A percentile compares a stretch with the other conserved stretches of the same genome.
These are phyloP conservation scores for Cyclanthera cordifolia DNA, from an alignment of 306 rosid species.

Conservation along the genomic window DNA sequence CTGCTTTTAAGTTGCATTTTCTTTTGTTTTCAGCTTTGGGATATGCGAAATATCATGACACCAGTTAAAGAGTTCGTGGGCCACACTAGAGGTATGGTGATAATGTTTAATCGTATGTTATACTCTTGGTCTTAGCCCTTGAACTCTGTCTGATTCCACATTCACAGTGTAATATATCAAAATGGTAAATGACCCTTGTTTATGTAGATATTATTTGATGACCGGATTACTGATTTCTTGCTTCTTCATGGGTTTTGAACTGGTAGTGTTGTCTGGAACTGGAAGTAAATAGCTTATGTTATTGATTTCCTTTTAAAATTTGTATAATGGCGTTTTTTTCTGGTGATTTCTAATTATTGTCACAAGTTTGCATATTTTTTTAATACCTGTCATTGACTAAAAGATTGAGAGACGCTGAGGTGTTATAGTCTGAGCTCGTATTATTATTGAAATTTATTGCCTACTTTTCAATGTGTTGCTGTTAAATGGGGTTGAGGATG, in stretches of 20 bases:
- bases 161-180: background rate
- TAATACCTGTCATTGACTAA: too few species aligned
- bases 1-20: constrained; percentile 15
- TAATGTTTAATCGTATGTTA: background rate
- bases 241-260: background rate
- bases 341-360: background rate
- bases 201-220: background rate
- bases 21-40: constrained; percentile 77
- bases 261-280: background rate
- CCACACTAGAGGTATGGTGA: constrained; percentile 69
- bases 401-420: too few species aligned
- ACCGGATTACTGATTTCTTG: background rate
- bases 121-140: background rate
- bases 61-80: constrained; percentile 89
- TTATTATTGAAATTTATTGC: background rate
- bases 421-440: too few species aligned
- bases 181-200: background rate
- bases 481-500: constrained; percentile 1
- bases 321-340: background rate
- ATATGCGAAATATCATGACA: constrained; percentile 81
- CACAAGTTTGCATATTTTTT: background rate
- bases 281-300: background rate
- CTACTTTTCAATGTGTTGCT: background rate
- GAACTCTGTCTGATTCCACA: too few species aligned
- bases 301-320: too few species aligned